A percentile compares a stretch with the other conserved stretches of the same genome.
Evolutionary conservation across 2,329 filamentous ascomycete genomes (phyloP).

Genomic region (Alternaria rosae): DNA sequence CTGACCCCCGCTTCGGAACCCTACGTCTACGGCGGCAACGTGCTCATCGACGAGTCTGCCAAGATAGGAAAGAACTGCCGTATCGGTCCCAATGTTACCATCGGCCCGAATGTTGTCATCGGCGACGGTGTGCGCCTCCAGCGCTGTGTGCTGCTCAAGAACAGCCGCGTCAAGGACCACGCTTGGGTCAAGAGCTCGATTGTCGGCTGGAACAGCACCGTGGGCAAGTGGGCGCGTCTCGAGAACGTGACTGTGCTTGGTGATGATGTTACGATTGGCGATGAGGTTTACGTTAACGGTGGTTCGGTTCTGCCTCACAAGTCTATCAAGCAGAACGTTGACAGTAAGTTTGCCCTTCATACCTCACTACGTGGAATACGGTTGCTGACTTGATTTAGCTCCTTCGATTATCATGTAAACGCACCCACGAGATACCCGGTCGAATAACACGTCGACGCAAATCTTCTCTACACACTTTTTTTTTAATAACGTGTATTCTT

Average conservation of each 20-base stretch:
- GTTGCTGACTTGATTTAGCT: conserved; percentile 37
- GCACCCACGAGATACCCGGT: conserved; percentile 14
- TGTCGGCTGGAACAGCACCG: conserved; percentile 96
- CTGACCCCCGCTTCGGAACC: conserved; percentile 76
- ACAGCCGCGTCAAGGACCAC: conserved; percentile 96
- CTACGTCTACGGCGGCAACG: conserved; percentile 91
- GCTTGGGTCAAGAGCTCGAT: conserved; percentile 99
- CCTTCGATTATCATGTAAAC: conserved; percentile 58
- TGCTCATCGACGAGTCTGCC: conserved; percentile 90
- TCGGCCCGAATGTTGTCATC: conserved; percentile 89
- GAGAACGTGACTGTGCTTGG: conserved; percentile 99
- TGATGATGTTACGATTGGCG: conserved; percentile 96
- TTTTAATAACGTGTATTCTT: conserved; percentile 44
- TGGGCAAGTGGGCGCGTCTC: conserved; percentile 93
- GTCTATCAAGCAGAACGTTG: conserved; percentile 98
- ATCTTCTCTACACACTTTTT: conserved; percentile 35
- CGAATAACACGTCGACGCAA: conserved; percentile 11
- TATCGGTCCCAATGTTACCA: conserved; percentile 96
- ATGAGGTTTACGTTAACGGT: conserved; percentile 98
- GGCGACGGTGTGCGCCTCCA: conserved; percentile 95
- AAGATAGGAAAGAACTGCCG: conserved; percentile 99
- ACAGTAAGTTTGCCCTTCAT: conserved; percentile 56
- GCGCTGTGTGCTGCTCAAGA: conserved; percentile 86
- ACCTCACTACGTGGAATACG: neutral
- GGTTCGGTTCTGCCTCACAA: conserved; percentile 96